A percentile compares a stretch with the other conserved stretches of the same genome.
Conservation (phyloP, 257 asterid species). For the Rehmannia glutinosa region DNA sequence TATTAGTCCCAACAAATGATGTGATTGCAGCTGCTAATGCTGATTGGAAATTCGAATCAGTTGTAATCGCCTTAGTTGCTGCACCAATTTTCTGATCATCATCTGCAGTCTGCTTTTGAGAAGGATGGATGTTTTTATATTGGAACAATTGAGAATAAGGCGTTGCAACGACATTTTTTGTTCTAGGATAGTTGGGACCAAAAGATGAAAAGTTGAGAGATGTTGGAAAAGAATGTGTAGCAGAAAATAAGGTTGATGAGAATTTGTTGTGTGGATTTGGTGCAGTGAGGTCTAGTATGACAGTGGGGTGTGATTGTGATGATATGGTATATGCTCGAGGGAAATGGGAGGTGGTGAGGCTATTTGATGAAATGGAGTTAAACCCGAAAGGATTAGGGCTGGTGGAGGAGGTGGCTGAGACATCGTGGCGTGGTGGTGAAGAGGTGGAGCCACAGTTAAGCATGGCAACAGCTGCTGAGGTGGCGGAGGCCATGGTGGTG, state of each 20-base stretch:
- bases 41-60: constrained; percentile 34
- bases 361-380: constrained; percentile 20
- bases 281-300: constrained; percentile 47
- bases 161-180: background rate
- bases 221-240: constrained; percentile 5
- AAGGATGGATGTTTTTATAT: background rate
- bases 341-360: background rate
- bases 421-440: constrained; percentile 8
- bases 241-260: constrained; percentile 21
- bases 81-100: constrained; percentile 21
- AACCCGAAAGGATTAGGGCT: constrained; percentile 15
- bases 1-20: constrained; percentile 28
- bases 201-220: constrained; percentile 30
- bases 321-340: constrained; percentile 33
- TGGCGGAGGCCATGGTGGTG: constrained; percentile 47
- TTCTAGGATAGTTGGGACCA: background rate
- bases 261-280: constrained; percentile 21
- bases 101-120: background rate
- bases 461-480: constrained; percentile 46
- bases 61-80: constrained; percentile 31
- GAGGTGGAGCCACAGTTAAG: constrained; percentile 36
- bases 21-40: constrained; percentile 40
- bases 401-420: constrained; percentile 18
- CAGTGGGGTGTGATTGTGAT: constrained; percentile 50
- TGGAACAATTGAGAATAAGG: constrained; percentile 6